Percentiles rank a stretch among this genome's conserved stretches.
Evolutionary conservation across 1,284 basidiomycete species (phyloP).

Genomic region (Boletellus deceptivus): DNA sequence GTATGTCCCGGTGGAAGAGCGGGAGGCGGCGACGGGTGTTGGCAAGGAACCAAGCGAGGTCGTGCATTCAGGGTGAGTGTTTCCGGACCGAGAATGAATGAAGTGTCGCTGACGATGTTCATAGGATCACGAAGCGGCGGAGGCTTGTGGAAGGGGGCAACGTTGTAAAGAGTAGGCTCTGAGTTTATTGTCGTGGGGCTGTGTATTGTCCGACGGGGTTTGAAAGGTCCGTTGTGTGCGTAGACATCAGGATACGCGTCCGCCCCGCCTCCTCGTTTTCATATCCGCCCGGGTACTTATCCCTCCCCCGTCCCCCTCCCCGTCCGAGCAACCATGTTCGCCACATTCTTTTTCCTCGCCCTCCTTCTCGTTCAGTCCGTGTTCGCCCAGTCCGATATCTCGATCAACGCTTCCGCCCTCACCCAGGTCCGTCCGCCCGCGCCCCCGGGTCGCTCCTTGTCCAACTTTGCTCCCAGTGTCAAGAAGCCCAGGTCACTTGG

Average conservation of each 20-base stretch:
- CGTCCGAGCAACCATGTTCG: conserved; percentile 53
- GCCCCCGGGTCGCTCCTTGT: neutral
- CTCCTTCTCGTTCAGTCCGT: conserved; percentile 50
- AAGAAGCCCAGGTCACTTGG: conserved; percentile 54
- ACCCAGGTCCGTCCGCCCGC: conserved; percentile 46
- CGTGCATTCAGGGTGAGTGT: conserved; percentile 71
- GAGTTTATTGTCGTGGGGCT: neutral
- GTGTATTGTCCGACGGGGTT: conserved; percentile 23
- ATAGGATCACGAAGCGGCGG: conserved; percentile 75
- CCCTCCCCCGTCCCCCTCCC: neutral
- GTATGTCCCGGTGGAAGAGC: conserved; percentile 64
- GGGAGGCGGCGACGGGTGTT: conserved; percentile 51
- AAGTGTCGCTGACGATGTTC: conserved; percentile 30
- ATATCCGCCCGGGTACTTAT: conserved; percentile 23
- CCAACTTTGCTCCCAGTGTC: conserved; percentile 46
- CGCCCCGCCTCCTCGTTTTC: conserved; percentile 10
- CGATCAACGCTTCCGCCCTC: conserved; percentile 49
- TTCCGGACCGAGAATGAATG: conserved; percentile 10
- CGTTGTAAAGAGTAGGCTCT: conserved; percentile 51
- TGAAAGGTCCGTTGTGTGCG: conserved; percentile 13
- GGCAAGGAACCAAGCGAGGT: conserved; percentile 64
- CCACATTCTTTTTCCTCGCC: conserved; percentile 74
- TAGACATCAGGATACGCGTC: neutral
- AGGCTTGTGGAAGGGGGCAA: conserved; percentile 57
- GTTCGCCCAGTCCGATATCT: conserved; percentile 46